Conservation (phyloP, 192 early-diverging fungal genomes). For the Coemansia sp. region DNA sequence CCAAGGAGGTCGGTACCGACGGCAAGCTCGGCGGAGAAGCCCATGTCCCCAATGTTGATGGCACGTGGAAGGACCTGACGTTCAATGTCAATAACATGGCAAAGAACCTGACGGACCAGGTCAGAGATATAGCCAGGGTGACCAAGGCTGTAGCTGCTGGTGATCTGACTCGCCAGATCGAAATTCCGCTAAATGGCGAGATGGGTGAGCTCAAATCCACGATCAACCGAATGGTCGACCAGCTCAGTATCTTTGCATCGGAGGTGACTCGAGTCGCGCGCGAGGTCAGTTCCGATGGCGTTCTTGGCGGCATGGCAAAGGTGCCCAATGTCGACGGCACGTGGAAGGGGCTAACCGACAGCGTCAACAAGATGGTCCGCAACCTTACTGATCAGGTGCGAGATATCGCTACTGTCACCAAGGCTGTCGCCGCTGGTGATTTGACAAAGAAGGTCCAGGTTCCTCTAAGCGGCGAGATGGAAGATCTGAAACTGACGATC, state of each 20-base stretch:
- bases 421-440: conserved; percentile 57
- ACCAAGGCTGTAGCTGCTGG: conserved; percentile 60
- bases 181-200: conserved; percentile 36
- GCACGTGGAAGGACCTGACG: conserved; percentile 64
- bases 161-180: conserved; percentile 56
- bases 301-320: conserved; percentile 54
- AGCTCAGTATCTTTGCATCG: conserved; percentile 56
- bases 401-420: conserved; percentile 56
- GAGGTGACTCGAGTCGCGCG: conserved; percentile 69
- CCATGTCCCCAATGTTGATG: conserved; percentile 57
- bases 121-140: conserved; percentile 59
- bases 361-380: conserved; percentile 64
- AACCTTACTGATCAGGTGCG: conserved; percentile 66
- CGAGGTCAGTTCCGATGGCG: conserved; percentile 59
- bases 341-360: conserved; percentile 63
- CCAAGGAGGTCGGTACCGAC: conserved; percentile 62
- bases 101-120: conserved; percentile 59
- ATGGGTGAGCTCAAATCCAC: conserved; percentile 16
- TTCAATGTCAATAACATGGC: conserved; percentile 67
- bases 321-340: conserved; percentile 59
- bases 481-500: conserved; percentile 62
- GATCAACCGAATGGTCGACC: conserved; percentile 21
- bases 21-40: conserved; percentile 64
- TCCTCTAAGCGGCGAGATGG: conserved; percentile 63
- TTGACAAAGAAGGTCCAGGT: conserved; percentile 60